Evolutionary conservation across 805 yeast species (phyloP).

Genomic region (Blastobotrys mokoenaii): DNA sequence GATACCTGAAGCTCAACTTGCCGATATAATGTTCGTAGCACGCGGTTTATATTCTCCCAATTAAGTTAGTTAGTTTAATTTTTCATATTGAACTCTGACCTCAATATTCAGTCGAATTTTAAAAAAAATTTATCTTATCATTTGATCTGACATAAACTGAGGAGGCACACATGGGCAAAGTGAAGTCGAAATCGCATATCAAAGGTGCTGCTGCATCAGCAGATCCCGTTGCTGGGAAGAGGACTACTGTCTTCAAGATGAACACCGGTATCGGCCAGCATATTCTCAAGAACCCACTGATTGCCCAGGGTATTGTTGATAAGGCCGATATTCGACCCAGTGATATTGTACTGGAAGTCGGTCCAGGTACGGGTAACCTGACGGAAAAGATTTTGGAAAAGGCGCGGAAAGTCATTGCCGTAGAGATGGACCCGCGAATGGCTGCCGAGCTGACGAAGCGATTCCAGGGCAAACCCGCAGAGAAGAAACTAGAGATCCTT

Average conservation of each 20-base stretch:
- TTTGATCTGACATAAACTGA: too few relatives aligned
- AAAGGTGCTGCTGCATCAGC: conserved; percentile 6
- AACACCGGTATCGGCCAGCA: conserved; percentile 97
- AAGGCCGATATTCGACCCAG: conserved; percentile 89
- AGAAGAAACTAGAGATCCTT: conserved; percentile 82
- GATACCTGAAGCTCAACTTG: neutral
- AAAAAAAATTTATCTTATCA: too few relatives aligned
- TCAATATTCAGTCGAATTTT: too few relatives aligned
- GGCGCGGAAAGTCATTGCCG: conserved; percentile 90
- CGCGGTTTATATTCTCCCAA: too few relatives aligned
- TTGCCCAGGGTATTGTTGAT: conserved; percentile 97
- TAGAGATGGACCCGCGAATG: conserved; percentile 99
- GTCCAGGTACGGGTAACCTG: conserved; percentile 98
- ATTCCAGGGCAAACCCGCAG: conserved; percentile 93
- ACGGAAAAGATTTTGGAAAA: conserved; percentile 88
- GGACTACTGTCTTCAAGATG: conserved; percentile 72
- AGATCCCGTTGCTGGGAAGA: conserved; percentile 10
- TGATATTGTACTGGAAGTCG: conserved; percentile 90
- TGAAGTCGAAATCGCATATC: conserved; percentile 20
- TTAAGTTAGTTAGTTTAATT: too few relatives aligned
- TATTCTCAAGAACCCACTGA: conserved; percentile 88
- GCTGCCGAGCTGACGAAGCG: conserved; percentile 97
- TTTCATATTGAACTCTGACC: too few relatives aligned
- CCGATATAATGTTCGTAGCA: neutral
- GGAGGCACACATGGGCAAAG: conserved; percentile 26